Conservation (phyloP, 2,329 filamentous ascomycete species). For the Pseudopyrenochaeta lycopersici region DNA sequence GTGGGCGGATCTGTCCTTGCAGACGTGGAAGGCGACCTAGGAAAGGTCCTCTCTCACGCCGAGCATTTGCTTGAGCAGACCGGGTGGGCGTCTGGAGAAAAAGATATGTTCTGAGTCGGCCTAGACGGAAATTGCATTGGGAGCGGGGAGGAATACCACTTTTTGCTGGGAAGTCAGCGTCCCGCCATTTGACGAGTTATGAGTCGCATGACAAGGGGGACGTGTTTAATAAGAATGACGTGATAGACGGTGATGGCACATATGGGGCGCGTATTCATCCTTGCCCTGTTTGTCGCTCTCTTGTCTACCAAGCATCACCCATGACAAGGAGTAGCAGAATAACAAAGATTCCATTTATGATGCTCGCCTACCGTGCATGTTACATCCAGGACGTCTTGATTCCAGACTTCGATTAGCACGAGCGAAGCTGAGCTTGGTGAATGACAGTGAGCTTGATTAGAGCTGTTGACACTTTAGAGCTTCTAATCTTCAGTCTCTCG, state of each 20-base stretch:
- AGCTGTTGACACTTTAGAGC: too few relatives aligned
- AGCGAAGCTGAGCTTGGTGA: too few relatives aligned
- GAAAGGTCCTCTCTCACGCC: slow-evolving; percentile 9
- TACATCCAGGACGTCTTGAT: too few relatives aligned
- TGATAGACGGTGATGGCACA: slow-evolving; percentile 11
- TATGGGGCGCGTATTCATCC: neutral
- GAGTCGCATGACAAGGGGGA: slow-evolving; percentile 20
- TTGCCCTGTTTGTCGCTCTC: slow-evolving; percentile 1
- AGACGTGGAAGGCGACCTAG: slow-evolving; percentile 1
- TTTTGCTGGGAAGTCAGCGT: slow-evolving; percentile 24
- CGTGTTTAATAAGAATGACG: slow-evolving; percentile 8
- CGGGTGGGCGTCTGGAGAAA: neutral
- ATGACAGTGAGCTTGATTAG: too few relatives aligned
- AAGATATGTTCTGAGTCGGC: slow-evolving; percentile 24
- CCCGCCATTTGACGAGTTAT: slow-evolving; percentile 29
- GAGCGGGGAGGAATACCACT: slow-evolving; percentile 44
- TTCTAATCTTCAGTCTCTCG: too few relatives aligned
- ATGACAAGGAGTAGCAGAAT: neutral
- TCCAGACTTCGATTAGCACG: too few relatives aligned
- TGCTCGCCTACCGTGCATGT: too few relatives aligned
- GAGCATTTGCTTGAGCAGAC: slow-evolving; percentile 10
- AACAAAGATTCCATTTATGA: neutral
- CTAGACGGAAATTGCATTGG: slow-evolving; percentile 39
- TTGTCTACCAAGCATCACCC: neutral
- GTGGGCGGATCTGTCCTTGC: slow-evolving; percentile 5